Percentiles rank a stretch among this genome's conserved stretches.
Conservation (phyloP, 768 basidiomycete species). For the Collybia mongolica region DNA sequence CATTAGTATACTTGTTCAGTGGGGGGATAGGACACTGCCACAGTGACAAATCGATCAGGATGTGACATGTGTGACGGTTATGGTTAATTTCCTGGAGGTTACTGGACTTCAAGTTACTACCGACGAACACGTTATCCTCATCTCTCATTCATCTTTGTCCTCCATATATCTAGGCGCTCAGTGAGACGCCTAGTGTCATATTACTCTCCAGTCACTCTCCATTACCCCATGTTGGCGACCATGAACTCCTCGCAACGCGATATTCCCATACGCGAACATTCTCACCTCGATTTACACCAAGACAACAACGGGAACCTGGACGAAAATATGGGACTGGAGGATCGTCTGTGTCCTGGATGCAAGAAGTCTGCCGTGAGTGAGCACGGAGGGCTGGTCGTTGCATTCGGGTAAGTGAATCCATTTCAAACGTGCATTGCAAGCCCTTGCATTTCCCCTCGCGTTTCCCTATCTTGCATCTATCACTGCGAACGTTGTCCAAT, state of each 20-base stretch:
- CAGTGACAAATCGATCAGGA: too few species aligned
- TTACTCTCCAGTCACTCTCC: constrained; percentile 1
- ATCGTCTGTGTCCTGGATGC: constrained; percentile 80
- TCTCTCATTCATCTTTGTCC: constrained; percentile 13
- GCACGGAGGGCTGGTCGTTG: constrained; percentile 85
- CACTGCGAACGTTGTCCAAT: constrained; percentile 2
- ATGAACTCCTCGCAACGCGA: constrained; percentile 22
- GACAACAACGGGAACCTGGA: constrained; percentile 13
- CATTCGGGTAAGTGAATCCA: constrained; percentile 76
- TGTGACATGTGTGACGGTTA: too few species aligned
- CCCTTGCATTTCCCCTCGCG: background rate
- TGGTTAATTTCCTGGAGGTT: too few species aligned
- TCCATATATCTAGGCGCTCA: constrained; percentile 10
- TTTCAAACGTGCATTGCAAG: constrained; percentile 3
- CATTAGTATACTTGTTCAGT: too few species aligned
- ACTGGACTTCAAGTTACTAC: background rate
- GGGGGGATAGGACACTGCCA: too few species aligned
- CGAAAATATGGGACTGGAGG: constrained; percentile 36
- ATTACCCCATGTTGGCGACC: constrained; percentile 21
- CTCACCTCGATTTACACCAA: constrained; percentile 30
- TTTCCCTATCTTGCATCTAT: background rate
- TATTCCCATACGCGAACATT: constrained; percentile 25
- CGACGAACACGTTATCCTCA: constrained; percentile 3
- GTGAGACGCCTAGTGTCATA: constrained; percentile 5
- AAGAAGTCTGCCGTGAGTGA: constrained; percentile 78